Base-by-base conservation (phyloP, 2,329 filamentous ascomycete genomes). In the Phialophora chinensis region DNA sequence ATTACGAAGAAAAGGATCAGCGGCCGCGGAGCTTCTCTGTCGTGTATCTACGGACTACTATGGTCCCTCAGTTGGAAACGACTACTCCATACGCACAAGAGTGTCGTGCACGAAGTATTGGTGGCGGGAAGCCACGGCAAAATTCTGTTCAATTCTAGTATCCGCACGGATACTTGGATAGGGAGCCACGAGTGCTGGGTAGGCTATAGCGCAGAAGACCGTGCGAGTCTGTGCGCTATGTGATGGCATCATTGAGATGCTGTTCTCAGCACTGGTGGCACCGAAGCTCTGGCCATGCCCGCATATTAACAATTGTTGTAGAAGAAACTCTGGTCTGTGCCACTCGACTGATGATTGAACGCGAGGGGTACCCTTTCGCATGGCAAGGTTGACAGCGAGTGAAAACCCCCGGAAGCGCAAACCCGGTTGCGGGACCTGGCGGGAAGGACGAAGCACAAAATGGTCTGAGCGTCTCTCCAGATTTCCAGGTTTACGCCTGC, bases 71-170 rank as follows among this genome's bases (percentile, higher is more conserved):
- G 57, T 17, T 53, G 57, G 53, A 47, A 47, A 58, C 54, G 60
- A 49, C 56, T 47, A 49, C 38, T 59, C n/a, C 61, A 44, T 38
- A 52, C 25, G 11, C 33, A n/a, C 17, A 44, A n/a, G 38, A n/a
- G 38, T 42, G 17, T n/a, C 38, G 6, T 44, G 38, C 17, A 8
- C 17, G 5, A 44, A 49, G 58, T 20, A 49, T 49, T 56, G 44
- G 66, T 66, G 66, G 66, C 66, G 62, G 62, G 66, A 38, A 35
- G 33, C 27, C 38, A 44, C 59, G 62, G 66, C 60, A 60, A 5
- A 65, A 62, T n/a, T 8, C 38, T 44, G 38, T 44, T 44, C 38
- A n/a, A 20, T 42, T n/a, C 6, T 38, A 38, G 33, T 42, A 42
- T 42, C 35, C 14, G 35, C 35, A 42, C 35, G 35, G 12, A 5